Evolutionary conservation across 2,329 filamentous ascomycete genomes (phyloP).

Genomic region (Magnaporthiopsis poae): DNA sequence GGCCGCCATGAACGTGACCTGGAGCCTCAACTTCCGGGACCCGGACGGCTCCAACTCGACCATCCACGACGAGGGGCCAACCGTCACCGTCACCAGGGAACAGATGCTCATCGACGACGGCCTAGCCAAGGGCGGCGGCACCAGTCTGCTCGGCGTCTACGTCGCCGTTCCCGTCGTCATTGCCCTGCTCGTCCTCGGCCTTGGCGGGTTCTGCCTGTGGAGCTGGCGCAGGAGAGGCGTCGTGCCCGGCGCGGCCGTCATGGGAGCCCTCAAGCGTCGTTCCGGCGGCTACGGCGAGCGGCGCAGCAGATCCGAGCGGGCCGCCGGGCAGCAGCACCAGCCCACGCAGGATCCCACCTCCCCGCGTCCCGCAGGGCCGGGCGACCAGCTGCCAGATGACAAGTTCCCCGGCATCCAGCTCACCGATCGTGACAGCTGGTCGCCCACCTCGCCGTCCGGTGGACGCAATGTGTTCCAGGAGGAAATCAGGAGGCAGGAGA

Average conservation of each 20-base stretch:
- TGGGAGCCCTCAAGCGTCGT: conserved; percentile 10
- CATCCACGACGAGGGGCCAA: conserved; percentile 16
- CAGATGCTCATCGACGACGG: conserved; percentile 2
- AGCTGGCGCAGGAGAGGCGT: conserved; percentile 18
- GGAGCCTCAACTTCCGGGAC: conserved; percentile 17
- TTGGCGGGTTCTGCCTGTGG: conserved; percentile 17
- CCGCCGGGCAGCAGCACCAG: conserved; percentile 6
- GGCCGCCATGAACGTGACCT: conserved; percentile 12
- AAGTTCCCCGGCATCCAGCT: conserved; percentile 19
- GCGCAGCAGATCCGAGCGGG: conserved; percentile 17
- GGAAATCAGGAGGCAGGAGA: conserved; percentile 26
- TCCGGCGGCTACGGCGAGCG: conserved; percentile 19
- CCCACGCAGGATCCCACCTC: not conserved
- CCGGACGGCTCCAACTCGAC: conserved; percentile 12
- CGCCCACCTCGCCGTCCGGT: conserved; percentile 13
- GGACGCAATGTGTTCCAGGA: conserved; percentile 27
- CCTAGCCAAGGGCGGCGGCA: not conserved
- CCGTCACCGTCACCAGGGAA: conserved; percentile 16
- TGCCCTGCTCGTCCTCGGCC: conserved; percentile 14
- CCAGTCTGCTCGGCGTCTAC: conserved; percentile 13
- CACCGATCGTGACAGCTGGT: conserved; percentile 23
- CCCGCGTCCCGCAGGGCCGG: not conserved
- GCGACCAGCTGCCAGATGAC: conserved; percentile 7
- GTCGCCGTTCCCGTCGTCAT: conserved; percentile 23
- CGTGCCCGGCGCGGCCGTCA: conserved; percentile 10